Base-by-base conservation (phyloP, 2,329 filamentous ascomycete genomes). In the Grosmannia serpens region DNA sequence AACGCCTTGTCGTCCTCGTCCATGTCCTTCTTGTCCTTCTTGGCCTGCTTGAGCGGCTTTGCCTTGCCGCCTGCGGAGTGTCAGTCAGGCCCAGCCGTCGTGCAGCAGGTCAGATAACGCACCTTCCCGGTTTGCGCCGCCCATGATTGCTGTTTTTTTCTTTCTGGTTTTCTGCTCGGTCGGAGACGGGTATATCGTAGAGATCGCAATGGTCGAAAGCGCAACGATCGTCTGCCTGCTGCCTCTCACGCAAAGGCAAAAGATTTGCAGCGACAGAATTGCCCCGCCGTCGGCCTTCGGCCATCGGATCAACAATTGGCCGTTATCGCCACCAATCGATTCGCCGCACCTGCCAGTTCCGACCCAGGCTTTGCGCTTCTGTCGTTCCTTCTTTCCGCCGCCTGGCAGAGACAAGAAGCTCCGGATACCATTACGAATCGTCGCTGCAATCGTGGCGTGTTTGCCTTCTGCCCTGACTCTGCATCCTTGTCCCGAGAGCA, bases 1-100 rank as follows among this genome's bases (percentile, higher is more conserved):
- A 81, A 91, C 7, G 89, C 90, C 70, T 86, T 74, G 64, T 96
- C 91, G 51, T 95, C 90, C 0, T 96, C 91, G 70, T 96, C 91
- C 60, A 91, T 73, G 1, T 96, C 91, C 74, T 86, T 87, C 70
- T 80, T 78, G 57, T 82, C 80, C 82, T 92, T 95, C 85, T 96
- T 96, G 62, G 89, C 79, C 65, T 87, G 82, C 86, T 96, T 96
- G 74, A 90, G 78, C 66, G 88, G 88, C 82, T 91, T 90, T 66
- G 77, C 83, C 80, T 91, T 91, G 79, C 88, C 88, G 72, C 87
- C 88, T 91, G 59, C 44, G 55, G n/a, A 55, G 56, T 61, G 61
- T 65, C 62, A 62, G 54, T 27, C 24, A 44, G 20, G 41, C 5
- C 24, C 22, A 26, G 46, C 24, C 11, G 22, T 6, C 3, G 2